Evolutionary conservation across 441 rosid genomes (phyloP), one percentile per base, ranked within the genome.

Genomic region (Corymbia calophylla): DNA sequence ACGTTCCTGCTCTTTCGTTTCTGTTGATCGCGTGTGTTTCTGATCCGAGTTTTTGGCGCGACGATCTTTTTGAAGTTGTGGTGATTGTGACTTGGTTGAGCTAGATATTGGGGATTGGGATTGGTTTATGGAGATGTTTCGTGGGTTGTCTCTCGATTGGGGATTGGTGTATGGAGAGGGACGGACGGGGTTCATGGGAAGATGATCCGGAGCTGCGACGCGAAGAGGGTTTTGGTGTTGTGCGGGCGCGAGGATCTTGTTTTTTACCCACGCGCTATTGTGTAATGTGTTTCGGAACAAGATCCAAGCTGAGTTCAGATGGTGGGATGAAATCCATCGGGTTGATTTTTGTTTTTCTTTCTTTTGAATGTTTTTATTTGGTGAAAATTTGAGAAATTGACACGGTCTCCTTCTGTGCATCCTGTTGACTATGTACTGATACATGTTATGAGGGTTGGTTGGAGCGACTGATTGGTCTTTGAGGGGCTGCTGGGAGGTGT

Each of bases 271-370:
- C 85, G 95, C 98, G 87, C 96, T 96, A 86, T 90, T 95, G 86
- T 95, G 94, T 89, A 94, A 95, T 92, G 95, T 94, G 82, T 91
- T 93, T 87, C 92, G 98, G 90, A 95, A 93, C 94, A 96, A 96
- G 92, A 93, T 95, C 89, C 93, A 96, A 86, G 62, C 96, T 49
- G 94, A 94, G 91, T 96, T 95, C 90, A 93, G 95, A 35, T 96
- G 98, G 97, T 96, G 98, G 98, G 97, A 96, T 92, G 93, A 93
- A 93, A 93, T 95, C 89, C 97, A 95, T 88, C 95, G 95, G 96
- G 97, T 95, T 82, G 49, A 16, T 73, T 35, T 53, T 54, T 77
- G n/a, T 9, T 48, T 9, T 3, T 29, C 19, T n/a, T 58, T 5
- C 4, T 44, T 48, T 55, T 88, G 7, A 25, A 11, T 80, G 82